These are phyloP conservation scores for Rutstroemia sp. DNA, from an alignment of 2,329 filamentous ascomycete genomes.

Conservation along the genomic window DNA sequence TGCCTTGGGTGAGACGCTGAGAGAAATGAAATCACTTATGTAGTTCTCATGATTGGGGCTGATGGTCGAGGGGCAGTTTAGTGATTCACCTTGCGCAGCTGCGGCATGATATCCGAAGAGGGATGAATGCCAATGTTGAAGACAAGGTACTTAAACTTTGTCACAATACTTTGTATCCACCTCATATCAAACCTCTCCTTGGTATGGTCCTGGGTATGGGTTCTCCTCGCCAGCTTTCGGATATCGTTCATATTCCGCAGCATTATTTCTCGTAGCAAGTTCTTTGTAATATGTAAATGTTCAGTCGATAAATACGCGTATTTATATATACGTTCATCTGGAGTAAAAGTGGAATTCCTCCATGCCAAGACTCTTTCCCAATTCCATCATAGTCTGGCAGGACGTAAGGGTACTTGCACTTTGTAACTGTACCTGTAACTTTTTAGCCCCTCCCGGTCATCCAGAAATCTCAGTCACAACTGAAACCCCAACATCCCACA, in stretches of 20 bases:
- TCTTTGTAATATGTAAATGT: too few relatives aligned
- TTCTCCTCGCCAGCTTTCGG: neutral
- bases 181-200: neutral
- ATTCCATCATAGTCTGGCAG: neutral
- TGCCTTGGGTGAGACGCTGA: neutral
- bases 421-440: neutral
- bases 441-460: neutral
- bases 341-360: constrained; percentile 2
- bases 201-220: neutral
- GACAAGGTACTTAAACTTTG: neutral
- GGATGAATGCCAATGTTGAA: constrained; percentile 2
- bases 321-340: neutral
- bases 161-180: neutral
- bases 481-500: neutral
- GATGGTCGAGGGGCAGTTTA: neutral
- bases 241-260: too few relatives aligned
- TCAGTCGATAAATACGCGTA: too few relatives aligned
- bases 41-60: neutral
- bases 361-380: neutral
- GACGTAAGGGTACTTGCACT: neutral
- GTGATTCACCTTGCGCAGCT: neutral
- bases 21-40: neutral
- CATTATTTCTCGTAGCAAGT: too few relatives aligned
- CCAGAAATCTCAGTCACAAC: neutral
- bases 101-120: neutral